Percentiles rank a stretch among this genome's conserved stretches.
phyloP scores from a whole-genome alignment of 441 rosid species.

The Euphorbia corollata region DNA sequence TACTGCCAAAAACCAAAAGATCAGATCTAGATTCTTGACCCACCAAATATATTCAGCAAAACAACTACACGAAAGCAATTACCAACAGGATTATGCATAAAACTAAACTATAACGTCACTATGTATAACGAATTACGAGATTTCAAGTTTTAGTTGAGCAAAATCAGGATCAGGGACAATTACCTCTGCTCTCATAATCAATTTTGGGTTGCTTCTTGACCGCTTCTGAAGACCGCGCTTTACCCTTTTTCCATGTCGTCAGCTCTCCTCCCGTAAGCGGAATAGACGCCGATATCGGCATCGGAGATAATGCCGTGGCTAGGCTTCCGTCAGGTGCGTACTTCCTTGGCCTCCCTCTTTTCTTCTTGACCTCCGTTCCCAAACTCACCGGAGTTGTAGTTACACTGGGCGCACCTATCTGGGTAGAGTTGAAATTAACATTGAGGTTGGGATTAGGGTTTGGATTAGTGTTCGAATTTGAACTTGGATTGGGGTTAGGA shows the following conservation, averaged over 20 bases:
- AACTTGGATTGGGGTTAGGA: conserved; percentile 8
- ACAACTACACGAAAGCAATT: background rate
- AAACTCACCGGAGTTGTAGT: conserved; percentile 5
- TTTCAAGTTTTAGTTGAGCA: background rate
- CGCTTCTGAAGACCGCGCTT: conserved; percentile 43
- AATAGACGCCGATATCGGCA: conserved; percentile 63
- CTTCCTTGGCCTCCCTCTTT: conserved; percentile 85
- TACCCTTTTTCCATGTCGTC: conserved; percentile 49
- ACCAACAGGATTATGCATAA: background rate
- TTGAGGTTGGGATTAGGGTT: conserved; percentile 4
- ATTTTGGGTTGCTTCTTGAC: conserved; percentile 47
- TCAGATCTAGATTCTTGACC: conserved; percentile 16
- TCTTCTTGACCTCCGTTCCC: conserved; percentile 51
- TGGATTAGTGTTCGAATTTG: conserved; percentile 1
- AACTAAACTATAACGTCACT: conserved; percentile 4
- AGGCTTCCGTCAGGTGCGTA: conserved; percentile 60
- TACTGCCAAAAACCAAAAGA: conserved; percentile 18
- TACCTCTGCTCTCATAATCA: conserved; percentile 50
- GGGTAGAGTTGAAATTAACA: conserved; percentile 8
- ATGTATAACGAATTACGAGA: background rate
- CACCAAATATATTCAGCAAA: conserved; percentile 11
- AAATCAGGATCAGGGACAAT: background rate
- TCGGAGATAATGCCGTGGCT: conserved; percentile 49
- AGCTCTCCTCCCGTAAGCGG: conserved; percentile 53
- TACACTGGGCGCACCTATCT: conserved; percentile 16